These are phyloP conservation scores for Eremothecium cymbalariae DNA, from an alignment of 1,139 yeast genomes.

Conservation along the genomic window DNA sequence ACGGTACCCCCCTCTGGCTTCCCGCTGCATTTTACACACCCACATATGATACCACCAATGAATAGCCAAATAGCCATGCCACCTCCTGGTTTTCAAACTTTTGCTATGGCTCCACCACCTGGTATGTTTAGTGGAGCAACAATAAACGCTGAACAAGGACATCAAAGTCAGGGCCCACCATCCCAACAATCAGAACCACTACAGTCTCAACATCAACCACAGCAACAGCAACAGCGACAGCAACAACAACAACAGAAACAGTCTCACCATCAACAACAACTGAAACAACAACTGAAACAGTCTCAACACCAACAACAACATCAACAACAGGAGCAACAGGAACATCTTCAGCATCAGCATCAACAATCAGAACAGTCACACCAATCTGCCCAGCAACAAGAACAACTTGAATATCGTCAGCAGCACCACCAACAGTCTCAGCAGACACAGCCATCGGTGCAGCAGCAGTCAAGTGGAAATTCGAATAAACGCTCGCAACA, in stretches of 20 bases:
- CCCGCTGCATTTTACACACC: slow-evolving; percentile 24
- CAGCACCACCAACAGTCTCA: slow-evolving; percentile 1
- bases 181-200: slow-evolving; percentile 19
- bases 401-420: slow-evolving; percentile 3
- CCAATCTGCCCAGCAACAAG: slow-evolving; percentile 4
- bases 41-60: slow-evolving; percentile 17
- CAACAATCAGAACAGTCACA: slow-evolving; percentile 7
- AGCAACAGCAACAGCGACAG: slow-evolving; percentile 8
- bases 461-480: slow-evolving; percentile 1
- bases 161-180: slow-evolving; percentile 14
- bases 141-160: slow-evolving; percentile 4
- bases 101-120: slow-evolving; percentile 25
- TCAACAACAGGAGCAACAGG: slow-evolving; percentile 8
- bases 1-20: slow-evolving; percentile 14
- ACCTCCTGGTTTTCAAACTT: slow-evolving; percentile 16
- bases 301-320: slow-evolving; percentile 18
- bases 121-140: slow-evolving; percentile 14
- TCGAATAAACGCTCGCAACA: slow-evolving; percentile 6
- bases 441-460: slow-evolving; percentile 9
- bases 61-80: slow-evolving; percentile 12
- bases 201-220: slow-evolving; percentile 15
- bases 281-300: slow-evolving; percentile 11
- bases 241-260: slow-evolving; percentile 11
- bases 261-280: slow-evolving; percentile 12
- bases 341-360: slow-evolving; percentile 14